These are phyloP conservation scores for Cinchona pubescens DNA, from an alignment of 257 asterid species.

Conservation along the genomic window DNA sequence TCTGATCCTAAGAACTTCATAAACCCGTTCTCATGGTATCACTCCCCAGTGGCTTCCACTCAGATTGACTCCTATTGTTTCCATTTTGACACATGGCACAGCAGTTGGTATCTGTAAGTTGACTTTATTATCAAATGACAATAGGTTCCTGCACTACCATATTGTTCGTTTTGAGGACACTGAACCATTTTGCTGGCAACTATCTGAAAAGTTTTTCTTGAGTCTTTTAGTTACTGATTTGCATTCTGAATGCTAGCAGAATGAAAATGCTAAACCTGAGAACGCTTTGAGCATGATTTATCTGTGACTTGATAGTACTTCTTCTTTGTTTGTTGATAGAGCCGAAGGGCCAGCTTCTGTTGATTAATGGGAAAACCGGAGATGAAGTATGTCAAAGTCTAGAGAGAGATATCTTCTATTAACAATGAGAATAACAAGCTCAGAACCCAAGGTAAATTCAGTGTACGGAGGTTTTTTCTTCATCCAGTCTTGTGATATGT, in stretches of 20 bases:
- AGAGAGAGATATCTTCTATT: constrained; percentile 94
- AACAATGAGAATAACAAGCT: constrained; percentile 83
- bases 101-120: not conserved
- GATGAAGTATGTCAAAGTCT: constrained; percentile 88
- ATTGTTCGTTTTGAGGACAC: not conserved
- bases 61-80: not conserved
- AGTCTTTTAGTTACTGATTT: not conserved
- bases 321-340: constrained; percentile 48
- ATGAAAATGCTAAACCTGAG: not conserved
- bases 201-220: not conserved
- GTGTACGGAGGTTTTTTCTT: not conserved
- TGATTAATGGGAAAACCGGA: constrained; percentile 85
- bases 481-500: not conserved
- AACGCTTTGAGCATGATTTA: constrained; percentile 1
- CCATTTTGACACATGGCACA: not conserved
- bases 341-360: constrained; percentile 97
- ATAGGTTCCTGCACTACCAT: not conserved
- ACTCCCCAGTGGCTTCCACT: not conserved
- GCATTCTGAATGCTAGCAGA: not conserved
- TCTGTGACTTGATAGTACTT: not conserved
- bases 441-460: constrained; percentile 76
- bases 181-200: not conserved
- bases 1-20: not conserved
- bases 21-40: not conserved
- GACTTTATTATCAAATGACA: not conserved